Evolutionary conservation across 306 rosid genomes (phyloP).

Genomic region (Arachis stenosperma): DNA sequence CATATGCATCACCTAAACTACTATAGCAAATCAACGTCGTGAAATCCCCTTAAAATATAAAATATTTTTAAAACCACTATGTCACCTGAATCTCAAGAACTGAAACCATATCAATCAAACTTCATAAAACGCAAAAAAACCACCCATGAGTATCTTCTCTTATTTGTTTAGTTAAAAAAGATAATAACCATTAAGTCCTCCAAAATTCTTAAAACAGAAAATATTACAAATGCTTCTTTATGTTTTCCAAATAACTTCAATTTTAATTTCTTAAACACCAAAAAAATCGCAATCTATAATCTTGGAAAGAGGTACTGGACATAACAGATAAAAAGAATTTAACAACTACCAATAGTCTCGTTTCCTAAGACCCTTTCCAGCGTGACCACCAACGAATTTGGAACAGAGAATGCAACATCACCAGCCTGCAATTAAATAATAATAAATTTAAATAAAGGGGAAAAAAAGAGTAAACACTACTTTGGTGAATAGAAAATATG

Average conservation of each 20-base stretch:
- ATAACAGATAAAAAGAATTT: slow-evolving; percentile 36
- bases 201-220: neutral
- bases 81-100: slow-evolving; percentile 1
- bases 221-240: neutral
- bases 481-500: neutral
- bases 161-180: neutral
- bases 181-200: neutral
- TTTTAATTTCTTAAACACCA: neutral
- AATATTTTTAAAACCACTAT: slow-evolving; percentile 20
- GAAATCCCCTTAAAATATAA: neutral
- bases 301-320: neutral
- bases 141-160: neutral
- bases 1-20: slow-evolving; percentile 11
- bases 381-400: slow-evolving; percentile 83
- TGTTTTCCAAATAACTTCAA: too few species aligned
- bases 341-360: slow-evolving; percentile 85
- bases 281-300: neutral
- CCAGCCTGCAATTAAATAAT: slow-evolving; percentile 59
- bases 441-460: neutral
- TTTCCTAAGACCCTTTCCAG: slow-evolving; percentile 94
- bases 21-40: neutral
- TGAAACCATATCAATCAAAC: neutral
- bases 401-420: slow-evolving; percentile 89
- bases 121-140: slow-evolving; percentile 19
- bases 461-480: neutral